These are phyloP conservation scores for Pseudogymnoascus verrucosus DNA, from an alignment of 2,329 filamentous ascomycete genomes.

Conservation along the genomic window DNA sequence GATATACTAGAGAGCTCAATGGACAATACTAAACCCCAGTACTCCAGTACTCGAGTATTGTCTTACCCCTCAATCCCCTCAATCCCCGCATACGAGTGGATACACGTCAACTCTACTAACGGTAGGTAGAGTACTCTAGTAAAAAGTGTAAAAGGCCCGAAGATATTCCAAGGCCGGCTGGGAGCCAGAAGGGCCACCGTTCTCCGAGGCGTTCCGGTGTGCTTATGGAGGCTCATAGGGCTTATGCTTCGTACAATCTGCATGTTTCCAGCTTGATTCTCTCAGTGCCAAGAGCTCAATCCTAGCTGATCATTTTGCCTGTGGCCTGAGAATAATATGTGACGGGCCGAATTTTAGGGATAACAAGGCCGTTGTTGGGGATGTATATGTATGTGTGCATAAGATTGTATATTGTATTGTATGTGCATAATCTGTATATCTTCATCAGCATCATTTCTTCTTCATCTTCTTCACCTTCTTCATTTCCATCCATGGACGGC, in stretches of 20 bases:
- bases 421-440: neutral
- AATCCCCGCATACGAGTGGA: constrained; percentile 2
- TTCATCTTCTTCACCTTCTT: too few relatives aligned
- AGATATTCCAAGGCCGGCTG: neutral
- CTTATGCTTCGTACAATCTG: neutral
- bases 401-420: neutral
- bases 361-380: neutral
- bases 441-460: neutral
- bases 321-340: constrained; percentile 17
- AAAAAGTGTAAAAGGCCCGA: neutral
- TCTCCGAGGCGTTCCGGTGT: neutral
- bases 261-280: neutral
- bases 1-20: neutral
- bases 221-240: neutral
- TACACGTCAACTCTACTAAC: constrained; percentile 1
- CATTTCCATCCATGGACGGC: too few relatives aligned
- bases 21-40: neutral
- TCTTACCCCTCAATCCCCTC: neutral
- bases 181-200: neutral
- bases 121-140: neutral
- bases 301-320: neutral
- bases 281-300: neutral
- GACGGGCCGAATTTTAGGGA: neutral
- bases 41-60: neutral
- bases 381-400: neutral